Evolutionary conservation across 495 filamentous ascomycete genomes (phyloP).

Genomic region (Astrocystis sublimbata): DNA sequence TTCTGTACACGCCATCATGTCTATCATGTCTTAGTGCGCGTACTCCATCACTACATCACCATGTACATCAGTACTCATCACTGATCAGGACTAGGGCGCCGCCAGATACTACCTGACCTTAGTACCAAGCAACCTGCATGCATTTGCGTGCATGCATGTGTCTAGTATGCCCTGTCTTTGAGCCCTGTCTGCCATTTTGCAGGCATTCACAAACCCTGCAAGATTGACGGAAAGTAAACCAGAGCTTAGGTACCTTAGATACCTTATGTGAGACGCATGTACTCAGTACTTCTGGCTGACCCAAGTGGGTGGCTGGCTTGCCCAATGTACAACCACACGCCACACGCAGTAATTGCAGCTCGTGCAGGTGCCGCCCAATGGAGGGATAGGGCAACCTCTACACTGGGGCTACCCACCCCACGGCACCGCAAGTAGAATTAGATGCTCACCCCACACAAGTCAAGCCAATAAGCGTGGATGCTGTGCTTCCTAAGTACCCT

Average conservation of each 20-base stretch:
- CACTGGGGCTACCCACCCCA: background rate
- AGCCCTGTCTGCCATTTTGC: too few relatives aligned
- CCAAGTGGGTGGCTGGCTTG: too few relatives aligned
- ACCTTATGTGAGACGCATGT: too few relatives aligned
- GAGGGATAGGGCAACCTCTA: too few relatives aligned
- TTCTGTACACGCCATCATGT: too few relatives aligned
- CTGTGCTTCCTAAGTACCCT: background rate
- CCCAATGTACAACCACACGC: background rate
- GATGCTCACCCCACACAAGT: background rate
- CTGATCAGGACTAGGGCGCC: background rate
- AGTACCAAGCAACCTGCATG: background rate
- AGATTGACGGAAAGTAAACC: too few relatives aligned
- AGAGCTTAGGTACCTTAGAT: background rate
- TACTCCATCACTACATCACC: too few relatives aligned
- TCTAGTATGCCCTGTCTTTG: conserved; percentile 1
- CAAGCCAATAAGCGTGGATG: background rate
- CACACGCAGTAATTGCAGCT: too few relatives aligned
- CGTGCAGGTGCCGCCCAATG: background rate
- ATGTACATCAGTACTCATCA: too few relatives aligned
- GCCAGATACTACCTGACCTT: background rate
- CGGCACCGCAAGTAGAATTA: background rate
- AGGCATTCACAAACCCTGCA: too few relatives aligned
- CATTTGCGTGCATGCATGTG: conserved; percentile 6
- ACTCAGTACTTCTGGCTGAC: too few relatives aligned
- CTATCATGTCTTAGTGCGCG: too few relatives aligned